Evolutionary conservation across 257 asterid species (phyloP).

Genomic region (Rubia yunnanensis): DNA sequence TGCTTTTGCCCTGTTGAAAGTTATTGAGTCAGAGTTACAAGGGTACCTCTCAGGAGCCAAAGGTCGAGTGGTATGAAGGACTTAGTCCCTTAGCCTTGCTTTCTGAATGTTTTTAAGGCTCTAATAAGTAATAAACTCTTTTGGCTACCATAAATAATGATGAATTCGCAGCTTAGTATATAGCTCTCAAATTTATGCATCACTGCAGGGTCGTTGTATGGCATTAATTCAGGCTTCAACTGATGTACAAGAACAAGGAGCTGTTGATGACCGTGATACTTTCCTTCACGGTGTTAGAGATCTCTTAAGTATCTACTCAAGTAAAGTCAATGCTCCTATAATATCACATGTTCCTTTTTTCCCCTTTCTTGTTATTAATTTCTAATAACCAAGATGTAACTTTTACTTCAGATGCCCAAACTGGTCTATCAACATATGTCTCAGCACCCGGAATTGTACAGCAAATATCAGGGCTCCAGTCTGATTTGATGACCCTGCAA

Average conservation of each 20-base stretch:
- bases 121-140: neutral
- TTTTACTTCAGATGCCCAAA: slow-evolving; percentile 63
- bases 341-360: slow-evolving; percentile 12
- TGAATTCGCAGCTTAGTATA: neutral
- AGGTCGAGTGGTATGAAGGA: slow-evolving; percentile 77
- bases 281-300: slow-evolving; percentile 94
- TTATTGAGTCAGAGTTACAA: slow-evolving; percentile 80
- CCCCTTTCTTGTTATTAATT: neutral
- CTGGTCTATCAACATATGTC: slow-evolving; percentile 81
- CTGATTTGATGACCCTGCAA: slow-evolving; percentile 72
- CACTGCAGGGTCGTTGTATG: slow-evolving; percentile 59
- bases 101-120: neutral
- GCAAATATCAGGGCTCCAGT: slow-evolving; percentile 80
- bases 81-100: slow-evolving; percentile 1
- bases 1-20: slow-evolving; percentile 85
- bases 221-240: slow-evolving; percentile 83
- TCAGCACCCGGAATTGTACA: slow-evolving; percentile 96
- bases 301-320: slow-evolving; percentile 90
- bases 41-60: slow-evolving; percentile 82
- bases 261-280: slow-evolving; percentile 93
- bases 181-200: slow-evolving; percentile 10
- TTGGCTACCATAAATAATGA: slow-evolving; percentile 2
- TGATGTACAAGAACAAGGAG: slow-evolving; percentile 94
- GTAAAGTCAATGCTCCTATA: slow-evolving; percentile 33
- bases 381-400: slow-evolving; percentile 3